Evolutionary conservation across 1,284 basidiomycete species (phyloP).

Genomic region (Rhodotorula sp.): DNA sequence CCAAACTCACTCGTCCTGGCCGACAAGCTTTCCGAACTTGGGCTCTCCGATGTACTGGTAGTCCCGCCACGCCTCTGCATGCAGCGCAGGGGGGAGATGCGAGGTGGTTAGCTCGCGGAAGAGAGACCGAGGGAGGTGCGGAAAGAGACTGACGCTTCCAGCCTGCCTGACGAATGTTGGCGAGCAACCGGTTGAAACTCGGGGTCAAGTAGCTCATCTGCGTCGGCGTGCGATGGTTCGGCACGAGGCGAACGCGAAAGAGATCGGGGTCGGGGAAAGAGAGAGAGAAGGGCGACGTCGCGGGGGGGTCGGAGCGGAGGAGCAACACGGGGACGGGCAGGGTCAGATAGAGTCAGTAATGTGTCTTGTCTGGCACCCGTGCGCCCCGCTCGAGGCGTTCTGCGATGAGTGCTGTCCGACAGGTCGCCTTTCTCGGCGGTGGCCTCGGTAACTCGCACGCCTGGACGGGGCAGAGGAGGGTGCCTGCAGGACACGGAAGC

Average conservation of each 20-base stretch:
- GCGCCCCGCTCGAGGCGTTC: no score
- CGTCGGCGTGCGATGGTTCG: neutral
- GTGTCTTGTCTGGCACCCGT: no score
- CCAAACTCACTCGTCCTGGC: slow-evolving; percentile 73
- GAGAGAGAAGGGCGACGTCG: neutral
- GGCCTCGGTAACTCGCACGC: no score
- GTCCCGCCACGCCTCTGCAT: slow-evolving; percentile 55
- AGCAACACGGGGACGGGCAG: no score
- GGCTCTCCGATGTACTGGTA: slow-evolving; percentile 77
- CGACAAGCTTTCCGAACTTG: slow-evolving; percentile 74
- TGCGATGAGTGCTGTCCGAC: no score
- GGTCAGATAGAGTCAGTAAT: no score
- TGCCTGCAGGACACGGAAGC: no score
- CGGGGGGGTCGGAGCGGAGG: neutral
- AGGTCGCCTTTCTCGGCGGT: no score
- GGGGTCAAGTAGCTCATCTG: slow-evolving; percentile 55
- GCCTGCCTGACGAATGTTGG: slow-evolving; percentile 69
- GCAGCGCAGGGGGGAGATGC: slow-evolving; percentile 23
- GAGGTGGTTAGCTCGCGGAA: neutral
- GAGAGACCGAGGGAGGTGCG: neutral
- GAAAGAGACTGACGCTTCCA: slow-evolving; percentile 50
- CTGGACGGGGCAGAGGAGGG: no score
- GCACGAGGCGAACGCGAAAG: neutral
- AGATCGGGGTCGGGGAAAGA: no score
- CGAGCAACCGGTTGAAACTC: slow-evolving; percentile 70